Conservation (phyloP, 1,139 yeast species). For the Candida sp. region DNA sequence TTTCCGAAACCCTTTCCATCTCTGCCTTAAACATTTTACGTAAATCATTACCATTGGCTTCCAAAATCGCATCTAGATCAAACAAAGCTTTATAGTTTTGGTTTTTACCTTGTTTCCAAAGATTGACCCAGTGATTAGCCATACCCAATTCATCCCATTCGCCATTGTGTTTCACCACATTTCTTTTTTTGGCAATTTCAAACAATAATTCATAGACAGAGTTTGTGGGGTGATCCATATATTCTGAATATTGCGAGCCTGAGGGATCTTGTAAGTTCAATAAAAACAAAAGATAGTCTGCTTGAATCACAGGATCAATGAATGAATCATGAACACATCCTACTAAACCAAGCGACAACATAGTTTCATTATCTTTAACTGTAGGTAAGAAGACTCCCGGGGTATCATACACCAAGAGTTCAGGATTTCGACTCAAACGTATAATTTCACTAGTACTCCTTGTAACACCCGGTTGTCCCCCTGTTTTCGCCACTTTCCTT, state of each 20-base stretch:
- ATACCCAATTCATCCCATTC: constrained; percentile 55
- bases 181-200: constrained; percentile 46
- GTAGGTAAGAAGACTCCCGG: constrained; percentile 92
- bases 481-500: constrained; percentile 78
- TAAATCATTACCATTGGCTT: constrained; percentile 23
- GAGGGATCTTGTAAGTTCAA: constrained; percentile 61
- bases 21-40: constrained; percentile 24
- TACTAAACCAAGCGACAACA: constrained; percentile 71
- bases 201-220: constrained; percentile 59
- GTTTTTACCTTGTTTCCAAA: constrained; percentile 61
- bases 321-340: constrained; percentile 74
- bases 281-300: constrained; percentile 77
- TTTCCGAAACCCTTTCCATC: constrained; percentile 23
- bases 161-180: constrained; percentile 27
- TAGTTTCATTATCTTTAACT: constrained; percentile 61
- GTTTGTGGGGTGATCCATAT: constrained; percentile 67
- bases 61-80: constrained; percentile 34
- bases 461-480: constrained; percentile 91
- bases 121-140: constrained; percentile 66
- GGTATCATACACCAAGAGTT: constrained; percentile 76
- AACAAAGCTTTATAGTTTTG: constrained; percentile 29
- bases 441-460: constrained; percentile 76
- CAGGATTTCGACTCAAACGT: constrained; percentile 58
- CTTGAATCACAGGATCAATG: constrained; percentile 81
- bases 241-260: constrained; percentile 44